These are phyloP conservation scores for Colletotrichum sp. DNA, from an alignment of 2,329 filamentous ascomycete species.

Conservation along the genomic window DNA sequence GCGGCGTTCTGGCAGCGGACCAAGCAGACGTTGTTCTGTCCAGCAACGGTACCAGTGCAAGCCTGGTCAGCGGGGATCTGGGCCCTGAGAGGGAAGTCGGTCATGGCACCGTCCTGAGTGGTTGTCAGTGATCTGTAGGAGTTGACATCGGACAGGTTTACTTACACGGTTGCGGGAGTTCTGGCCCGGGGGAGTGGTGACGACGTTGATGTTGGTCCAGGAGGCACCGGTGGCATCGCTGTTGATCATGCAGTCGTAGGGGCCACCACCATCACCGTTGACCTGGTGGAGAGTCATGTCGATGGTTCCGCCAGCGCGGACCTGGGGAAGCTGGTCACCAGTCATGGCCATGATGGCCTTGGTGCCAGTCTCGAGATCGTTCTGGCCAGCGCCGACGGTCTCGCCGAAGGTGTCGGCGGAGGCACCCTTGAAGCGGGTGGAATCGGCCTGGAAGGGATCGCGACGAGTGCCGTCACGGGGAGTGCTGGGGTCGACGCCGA, in stretches of 20 bases:
- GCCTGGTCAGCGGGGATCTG: constrained; percentile 53
- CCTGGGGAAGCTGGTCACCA: constrained; percentile 62
- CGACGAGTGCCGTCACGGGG: constrained; percentile 66
- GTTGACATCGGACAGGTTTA: too few species aligned
- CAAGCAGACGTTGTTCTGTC: constrained; percentile 61
- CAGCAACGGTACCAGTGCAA: constrained; percentile 62
- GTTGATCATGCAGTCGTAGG: constrained; percentile 65
- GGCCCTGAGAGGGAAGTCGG: constrained; percentile 53
- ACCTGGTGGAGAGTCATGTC: constrained; percentile 54
- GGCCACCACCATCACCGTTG: constrained; percentile 29
- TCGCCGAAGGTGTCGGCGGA: constrained; percentile 59
- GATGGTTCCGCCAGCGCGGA: constrained; percentile 60
- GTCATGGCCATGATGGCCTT: constrained; percentile 61
- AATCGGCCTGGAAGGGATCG: constrained; percentile 67
- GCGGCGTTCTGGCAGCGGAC: constrained; percentile 63
- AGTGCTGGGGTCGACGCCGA: constrained; percentile 56
- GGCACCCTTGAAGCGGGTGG: constrained; percentile 64
- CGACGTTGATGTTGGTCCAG: constrained; percentile 56
- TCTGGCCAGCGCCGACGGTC: constrained; percentile 61
- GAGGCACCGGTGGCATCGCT: constrained; percentile 54
- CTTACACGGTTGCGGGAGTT: constrained; percentile 48
- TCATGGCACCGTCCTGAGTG: constrained; percentile 36
- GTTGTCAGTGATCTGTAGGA: not conserved
- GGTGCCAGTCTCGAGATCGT: constrained; percentile 62
- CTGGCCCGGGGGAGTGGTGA: constrained; percentile 54